Evolutionary conservation across 805 yeast genomes (phyloP), one percentile per base, ranked within the genome.

Genomic region (Sugiyamaella marilandica): DNA sequence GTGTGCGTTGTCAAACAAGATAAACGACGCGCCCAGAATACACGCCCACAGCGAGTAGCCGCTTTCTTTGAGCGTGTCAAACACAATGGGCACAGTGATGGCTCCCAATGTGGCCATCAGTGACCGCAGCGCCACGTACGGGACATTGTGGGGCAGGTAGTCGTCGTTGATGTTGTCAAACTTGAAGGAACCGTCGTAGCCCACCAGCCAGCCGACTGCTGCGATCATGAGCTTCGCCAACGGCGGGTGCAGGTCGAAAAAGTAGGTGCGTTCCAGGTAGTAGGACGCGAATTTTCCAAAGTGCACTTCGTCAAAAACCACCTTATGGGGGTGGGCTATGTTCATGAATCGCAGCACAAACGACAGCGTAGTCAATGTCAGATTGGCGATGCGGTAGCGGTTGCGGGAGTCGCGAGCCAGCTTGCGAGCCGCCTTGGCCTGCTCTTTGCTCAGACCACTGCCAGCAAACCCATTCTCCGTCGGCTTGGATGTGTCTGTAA

Each of bases 211-310:
- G 41, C 99, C 99, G 37, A 85, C 88, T 54, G 83, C 77, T 0
- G 98, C 98, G 70, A 92, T 88, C 60, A 91, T 75, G 67, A 94
- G 76, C 69, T 94, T 94, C 51, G 96, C 99, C 70, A 94, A 88
- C 19, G 99, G 99, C 9, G 99, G 99, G 71, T 94, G 99, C 49
- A 94, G 82, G 71, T 94, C 99, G 65, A 94, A 94, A 69, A 89
- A 94, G 69, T 87, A 94, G 0, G 96, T 85, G 57, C 96, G 78
- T 69, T 92, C 87, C 55, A 92, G 72, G 69, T 92, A 92, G 37
- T 53, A 56, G 51, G 60, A 53, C 19, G 77, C 77, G 55, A 73
- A 73, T 61, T 73, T 73, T 45, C 77, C 77, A 55, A 73, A 92
- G 55, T 73, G 77, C 36, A 74, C 76, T 60, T 73, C 60, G 66